A percentile compares a stretch with the other conserved stretches of the same genome.
These are phyloP conservation scores for Wickerhamiella spandovensis DNA, from an alignment of 805 yeast species.

Conservation along the genomic window DNA sequence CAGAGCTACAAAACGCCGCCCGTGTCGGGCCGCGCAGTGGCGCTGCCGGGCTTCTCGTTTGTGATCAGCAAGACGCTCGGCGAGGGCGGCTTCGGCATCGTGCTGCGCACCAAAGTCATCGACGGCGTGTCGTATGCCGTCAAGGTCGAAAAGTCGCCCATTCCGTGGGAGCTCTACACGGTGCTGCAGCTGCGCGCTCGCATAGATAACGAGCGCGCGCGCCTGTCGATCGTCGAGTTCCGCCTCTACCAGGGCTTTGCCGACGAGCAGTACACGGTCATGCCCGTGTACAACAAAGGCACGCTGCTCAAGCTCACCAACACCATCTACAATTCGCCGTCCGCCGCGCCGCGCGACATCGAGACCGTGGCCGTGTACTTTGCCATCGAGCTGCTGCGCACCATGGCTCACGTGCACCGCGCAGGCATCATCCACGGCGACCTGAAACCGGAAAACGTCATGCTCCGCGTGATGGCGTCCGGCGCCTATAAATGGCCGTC, in stretches of 20 bases:
- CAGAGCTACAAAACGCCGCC: constrained; percentile 8
- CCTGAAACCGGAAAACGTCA: constrained; percentile 73
- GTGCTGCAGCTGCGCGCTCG: constrained; percentile 42
- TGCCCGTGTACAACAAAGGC: constrained; percentile 58
- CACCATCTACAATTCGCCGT: constrained; percentile 11
- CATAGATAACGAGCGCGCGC: constrained; percentile 11
- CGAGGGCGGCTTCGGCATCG: constrained; percentile 69
- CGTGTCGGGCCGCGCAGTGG: constrained; percentile 27
- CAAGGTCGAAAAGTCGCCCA: constrained; percentile 57
- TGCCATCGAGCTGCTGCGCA: constrained; percentile 48
- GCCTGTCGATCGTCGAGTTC: constrained; percentile 35
- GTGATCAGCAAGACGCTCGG: constrained; percentile 37
- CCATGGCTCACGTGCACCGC: constrained; percentile 48
- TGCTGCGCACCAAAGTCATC: constrained; percentile 51
- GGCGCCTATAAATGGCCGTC: constrained; percentile 13
- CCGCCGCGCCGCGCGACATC: constrained; percentile 26
- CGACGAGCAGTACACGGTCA: constrained; percentile 56
- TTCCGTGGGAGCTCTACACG: constrained; percentile 73
- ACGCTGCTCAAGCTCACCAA: constrained; percentile 39
- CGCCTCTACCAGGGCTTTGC: constrained; percentile 39
- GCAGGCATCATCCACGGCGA: constrained; percentile 72
- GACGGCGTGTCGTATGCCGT: constrained; percentile 50
- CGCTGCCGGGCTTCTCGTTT: constrained; percentile 1
- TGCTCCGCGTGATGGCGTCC: constrained; percentile 40
- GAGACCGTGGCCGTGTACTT: constrained; percentile 52